A percentile compares a stretch with the other conserved stretches of the same genome.
These are phyloP conservation scores for Arthroderma sp. DNA, from an alignment of 2,329 filamentous ascomycete species.

Conservation along the genomic window DNA sequence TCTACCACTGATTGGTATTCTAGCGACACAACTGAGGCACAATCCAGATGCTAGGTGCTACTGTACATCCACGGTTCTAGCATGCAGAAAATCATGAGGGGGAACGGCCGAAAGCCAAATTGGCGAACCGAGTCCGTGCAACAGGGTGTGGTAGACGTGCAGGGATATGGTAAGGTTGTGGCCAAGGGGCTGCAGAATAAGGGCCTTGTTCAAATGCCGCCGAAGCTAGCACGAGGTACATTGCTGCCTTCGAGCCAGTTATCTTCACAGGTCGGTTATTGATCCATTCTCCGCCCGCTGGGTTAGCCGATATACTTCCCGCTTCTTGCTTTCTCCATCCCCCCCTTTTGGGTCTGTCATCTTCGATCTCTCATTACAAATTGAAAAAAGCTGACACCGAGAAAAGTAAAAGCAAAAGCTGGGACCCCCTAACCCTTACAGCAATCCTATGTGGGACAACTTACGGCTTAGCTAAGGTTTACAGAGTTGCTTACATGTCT, in stretches of 20 bases:
- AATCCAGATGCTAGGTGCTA: not conserved
- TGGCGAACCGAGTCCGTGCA: constrained; percentile 3
- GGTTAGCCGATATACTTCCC: constrained; percentile 1
- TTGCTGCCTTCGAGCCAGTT: not conserved
- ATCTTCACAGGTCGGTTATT: not conserved
- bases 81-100: not conserved
- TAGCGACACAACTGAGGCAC: too few species aligned
- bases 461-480: not conserved
- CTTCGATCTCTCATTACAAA: not conserved
- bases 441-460: not conserved
- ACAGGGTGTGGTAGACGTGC: constrained; percentile 1
- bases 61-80: not conserved
- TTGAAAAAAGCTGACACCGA: not conserved
- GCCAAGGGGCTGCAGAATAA: constrained; percentile 4
- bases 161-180: not conserved
- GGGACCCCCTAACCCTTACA: not conserved
- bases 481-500: not conserved
- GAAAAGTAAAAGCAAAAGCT: not conserved
- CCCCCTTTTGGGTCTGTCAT: not conserved
- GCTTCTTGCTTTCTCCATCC: not conserved
- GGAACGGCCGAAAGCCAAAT: not conserved
- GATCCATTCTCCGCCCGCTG: not conserved
- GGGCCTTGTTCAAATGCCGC: constrained; percentile 3
- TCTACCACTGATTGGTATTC: not conserved
- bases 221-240: not conserved